Evolutionary conservation across 345 rosid genomes (phyloP).

Genomic region (Salix arbutifolia): DNA sequence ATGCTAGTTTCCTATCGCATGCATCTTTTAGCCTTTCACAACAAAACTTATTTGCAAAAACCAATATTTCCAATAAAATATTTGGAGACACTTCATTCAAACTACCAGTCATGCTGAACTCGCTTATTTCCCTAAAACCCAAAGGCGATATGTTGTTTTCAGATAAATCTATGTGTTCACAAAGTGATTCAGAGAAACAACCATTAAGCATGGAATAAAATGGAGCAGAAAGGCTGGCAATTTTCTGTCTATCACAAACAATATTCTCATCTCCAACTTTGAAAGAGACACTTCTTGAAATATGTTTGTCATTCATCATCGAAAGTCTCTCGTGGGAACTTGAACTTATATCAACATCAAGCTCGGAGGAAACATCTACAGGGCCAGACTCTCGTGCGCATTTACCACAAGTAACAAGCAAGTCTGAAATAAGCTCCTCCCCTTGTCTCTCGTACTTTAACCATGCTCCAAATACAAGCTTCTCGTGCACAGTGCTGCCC

Average conservation of each 20-base stretch:
- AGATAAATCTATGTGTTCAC: conserved; percentile 80
- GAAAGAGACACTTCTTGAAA: conserved; percentile 48
- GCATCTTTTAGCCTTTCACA: conserved; percentile 85
- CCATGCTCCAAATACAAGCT: conserved; percentile 90
- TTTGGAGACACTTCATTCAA: conserved; percentile 50
- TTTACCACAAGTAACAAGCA: conserved; percentile 74
- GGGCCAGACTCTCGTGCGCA: conserved; percentile 67
- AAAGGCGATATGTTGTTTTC: conserved; percentile 65
- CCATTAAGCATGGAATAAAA: conserved; percentile 93
- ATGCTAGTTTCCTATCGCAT: conserved; percentile 84
- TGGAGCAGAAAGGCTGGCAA: conserved; percentile 82
- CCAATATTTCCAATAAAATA: conserved; percentile 71
- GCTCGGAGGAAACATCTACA: conserved; percentile 58
- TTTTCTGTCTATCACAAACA: conserved; percentile 70
- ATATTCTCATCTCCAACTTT: conserved; percentile 72
- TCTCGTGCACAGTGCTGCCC: conserved; percentile 76
- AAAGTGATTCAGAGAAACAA: conserved; percentile 70
- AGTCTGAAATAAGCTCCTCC: conserved; percentile 77
- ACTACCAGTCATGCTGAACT: conserved; percentile 61
- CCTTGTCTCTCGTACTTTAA: conserved; percentile 82
- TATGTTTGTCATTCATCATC: conserved; percentile 25
- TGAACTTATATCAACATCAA: conserved; percentile 31
- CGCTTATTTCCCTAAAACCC: conserved; percentile 63
- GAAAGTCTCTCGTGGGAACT: conserved; percentile 31
- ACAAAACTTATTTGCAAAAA: conserved; percentile 89